Evolutionary conservation across 805 yeast genomes (phyloP).

Genomic region (Scheffersomyces lignosus): DNA sequence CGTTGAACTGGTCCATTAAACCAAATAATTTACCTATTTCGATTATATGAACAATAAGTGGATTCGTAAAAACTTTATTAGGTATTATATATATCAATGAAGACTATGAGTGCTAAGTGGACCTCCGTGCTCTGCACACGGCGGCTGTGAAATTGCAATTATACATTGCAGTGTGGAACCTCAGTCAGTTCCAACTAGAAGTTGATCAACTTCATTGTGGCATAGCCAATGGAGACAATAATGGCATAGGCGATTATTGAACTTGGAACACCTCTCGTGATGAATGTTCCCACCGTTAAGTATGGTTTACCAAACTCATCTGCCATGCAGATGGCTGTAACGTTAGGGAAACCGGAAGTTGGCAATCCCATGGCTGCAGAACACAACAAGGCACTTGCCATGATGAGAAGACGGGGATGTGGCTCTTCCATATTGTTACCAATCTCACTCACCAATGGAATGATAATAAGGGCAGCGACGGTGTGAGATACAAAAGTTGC

Average conservation of each 20-base stretch:
- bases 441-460: constrained; percentile 42
- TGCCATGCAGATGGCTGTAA: constrained; percentile 44
- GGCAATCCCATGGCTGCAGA: constrained; percentile 49
- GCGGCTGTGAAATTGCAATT: no score
- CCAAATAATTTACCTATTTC: no score
- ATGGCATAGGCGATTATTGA: constrained; percentile 36
- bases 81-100: no score
- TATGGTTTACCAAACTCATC: constrained; percentile 43
- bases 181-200: constrained; percentile 5
- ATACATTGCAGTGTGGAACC: no score
- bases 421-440: constrained; percentile 38
- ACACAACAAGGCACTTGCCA: constrained; percentile 42
- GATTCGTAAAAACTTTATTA: no score
- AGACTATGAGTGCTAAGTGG: no score
- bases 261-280: constrained; percentile 44
- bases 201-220: constrained; percentile 29
- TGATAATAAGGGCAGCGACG: constrained; percentile 43
- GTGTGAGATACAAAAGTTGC: constrained; percentile 48
- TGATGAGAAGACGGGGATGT: constrained; percentile 39
- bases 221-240: constrained; percentile 40
- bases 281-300: constrained; percentile 41
- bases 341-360: constrained; percentile 46
- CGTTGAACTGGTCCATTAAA: no score
- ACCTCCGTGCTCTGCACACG: no score
- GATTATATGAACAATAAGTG: no score